Conservation (phyloP, 148 eudicot species). For the Persicaria tinctoria region DNA sequence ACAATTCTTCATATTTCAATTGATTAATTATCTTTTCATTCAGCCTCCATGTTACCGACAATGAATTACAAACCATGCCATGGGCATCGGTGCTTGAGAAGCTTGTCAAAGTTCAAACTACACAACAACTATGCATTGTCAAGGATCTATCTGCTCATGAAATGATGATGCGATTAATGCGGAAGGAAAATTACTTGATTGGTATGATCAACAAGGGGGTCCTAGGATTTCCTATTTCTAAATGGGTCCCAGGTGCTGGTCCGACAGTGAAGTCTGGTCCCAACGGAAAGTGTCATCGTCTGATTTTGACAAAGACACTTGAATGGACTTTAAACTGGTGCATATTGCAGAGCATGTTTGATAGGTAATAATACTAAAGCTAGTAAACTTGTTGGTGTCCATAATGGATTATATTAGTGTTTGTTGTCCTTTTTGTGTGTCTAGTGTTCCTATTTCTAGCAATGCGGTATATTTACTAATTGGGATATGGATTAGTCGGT, state of each 20-base stretch:
- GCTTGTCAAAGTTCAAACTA: slow-evolving; percentile 58
- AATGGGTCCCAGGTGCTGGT: slow-evolving; percentile 90
- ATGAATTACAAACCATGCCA: slow-evolving; percentile 83
- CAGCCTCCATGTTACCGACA: slow-evolving; percentile 85
- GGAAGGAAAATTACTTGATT: slow-evolving; percentile 95
- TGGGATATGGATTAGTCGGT: neutral
- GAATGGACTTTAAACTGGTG: slow-evolving; percentile 99
- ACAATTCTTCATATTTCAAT: neutral
- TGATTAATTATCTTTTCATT: slow-evolving; percentile 20
- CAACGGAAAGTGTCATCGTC: slow-evolving; percentile 33
- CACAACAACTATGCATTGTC: slow-evolving; percentile 67
- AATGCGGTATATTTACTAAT: neutral
- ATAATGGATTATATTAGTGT: neutral
- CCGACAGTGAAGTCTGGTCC: slow-evolving; percentile 48
- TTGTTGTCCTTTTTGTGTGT: neutral
- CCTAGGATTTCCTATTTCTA: slow-evolving; percentile 74
- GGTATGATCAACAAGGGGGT: slow-evolving; percentile 97
- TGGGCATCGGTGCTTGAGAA: slow-evolving; percentile 88
- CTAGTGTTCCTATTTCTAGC: neutral
- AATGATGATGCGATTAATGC: slow-evolving; percentile 84
- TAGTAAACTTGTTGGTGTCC: neutral
- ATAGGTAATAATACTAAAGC: slow-evolving; percentile 39
- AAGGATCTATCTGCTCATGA: slow-evolving; percentile 92
- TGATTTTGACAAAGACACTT: slow-evolving; percentile 81
- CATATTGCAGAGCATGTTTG: slow-evolving; percentile 96